These are phyloP conservation scores for Pulveroboletus sp. DNA, from an alignment of 768 basidiomycete species.

Conservation along the genomic window DNA sequence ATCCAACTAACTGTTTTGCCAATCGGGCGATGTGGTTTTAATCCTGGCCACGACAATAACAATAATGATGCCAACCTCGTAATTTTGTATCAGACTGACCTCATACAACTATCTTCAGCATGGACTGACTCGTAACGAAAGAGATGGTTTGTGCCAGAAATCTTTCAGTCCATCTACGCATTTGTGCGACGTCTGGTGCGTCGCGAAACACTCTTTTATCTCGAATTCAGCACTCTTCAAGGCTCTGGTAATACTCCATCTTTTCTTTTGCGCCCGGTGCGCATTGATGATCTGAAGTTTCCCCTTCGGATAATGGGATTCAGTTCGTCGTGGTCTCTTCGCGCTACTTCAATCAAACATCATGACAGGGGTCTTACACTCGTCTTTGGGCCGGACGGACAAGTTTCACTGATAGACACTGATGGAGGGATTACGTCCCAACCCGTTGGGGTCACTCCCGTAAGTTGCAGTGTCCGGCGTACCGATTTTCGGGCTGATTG, in stretches of 20 bases:
- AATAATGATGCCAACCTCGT: neutral
- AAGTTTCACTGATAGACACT: slow-evolving; percentile 24
- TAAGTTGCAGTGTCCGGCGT: neutral
- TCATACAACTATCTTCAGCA: neutral
- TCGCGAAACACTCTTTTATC: neutral
- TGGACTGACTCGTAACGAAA: slow-evolving; percentile 13
- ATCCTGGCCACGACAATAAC: slow-evolving; percentile 1
- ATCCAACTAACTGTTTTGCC: too few species aligned
- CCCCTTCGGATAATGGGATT: slow-evolving; percentile 17
- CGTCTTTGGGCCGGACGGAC: slow-evolving; percentile 25
- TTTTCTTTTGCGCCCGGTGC: slow-evolving; percentile 26
- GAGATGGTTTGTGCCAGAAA: neutral
- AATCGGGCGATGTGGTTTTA: neutral
- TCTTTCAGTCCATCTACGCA: neutral
- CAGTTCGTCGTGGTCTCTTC: slow-evolving; percentile 7
- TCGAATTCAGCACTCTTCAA: neutral
- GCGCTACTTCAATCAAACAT: slow-evolving; percentile 10
- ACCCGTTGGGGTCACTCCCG: neutral
- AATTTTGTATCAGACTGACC: slow-evolving; percentile 1
- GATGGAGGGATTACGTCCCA: slow-evolving; percentile 3
- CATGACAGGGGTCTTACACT: slow-evolving; percentile 21
- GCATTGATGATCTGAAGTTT: slow-evolving; percentile 20
- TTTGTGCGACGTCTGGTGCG: slow-evolving; percentile 3
- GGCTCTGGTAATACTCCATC: neutral
- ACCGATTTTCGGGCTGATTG: neutral